phyloP scores from a whole-genome alignment of 2,329 filamentous ascomycete species.

The Xylariaceae sp. region DNA sequence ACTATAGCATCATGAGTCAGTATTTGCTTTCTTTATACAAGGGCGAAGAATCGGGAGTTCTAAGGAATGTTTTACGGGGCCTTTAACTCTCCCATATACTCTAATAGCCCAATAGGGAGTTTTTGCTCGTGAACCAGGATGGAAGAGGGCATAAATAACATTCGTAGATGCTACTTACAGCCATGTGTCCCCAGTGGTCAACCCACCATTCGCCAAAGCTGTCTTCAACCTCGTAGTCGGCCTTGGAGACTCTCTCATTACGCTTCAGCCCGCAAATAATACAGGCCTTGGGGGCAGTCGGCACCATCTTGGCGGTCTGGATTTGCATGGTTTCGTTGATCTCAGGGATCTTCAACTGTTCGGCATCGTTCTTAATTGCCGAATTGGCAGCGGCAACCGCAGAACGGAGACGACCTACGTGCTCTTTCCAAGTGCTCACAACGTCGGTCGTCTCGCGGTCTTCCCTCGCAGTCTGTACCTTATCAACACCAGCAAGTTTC shows the following conservation, averaged over 20 bases:
- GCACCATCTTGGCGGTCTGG: constrained; percentile 69
- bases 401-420: constrained; percentile 74
- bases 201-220: constrained; percentile 97
- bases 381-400: constrained; percentile 69
- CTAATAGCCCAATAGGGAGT: too few relatives aligned
- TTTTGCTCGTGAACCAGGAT: too few relatives aligned
- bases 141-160: too few relatives aligned
- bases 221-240: constrained; percentile 80
- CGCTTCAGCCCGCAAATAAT: constrained; percentile 85
- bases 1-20: constrained; percentile 40
- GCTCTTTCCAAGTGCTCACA: constrained; percentile 71
- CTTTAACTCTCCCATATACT: too few relatives aligned
- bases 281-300: constrained; percentile 75
- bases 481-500: constrained; percentile 88
- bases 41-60: too few relatives aligned
- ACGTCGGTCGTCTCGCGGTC: constrained; percentile 83
- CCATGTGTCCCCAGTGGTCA: constrained; percentile 81
- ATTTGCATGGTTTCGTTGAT: constrained; percentile 70
- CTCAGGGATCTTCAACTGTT: constrained; percentile 64
- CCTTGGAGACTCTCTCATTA: constrained; percentile 77
- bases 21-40: too few relatives aligned
- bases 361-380: constrained; percentile 37
- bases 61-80: too few relatives aligned
- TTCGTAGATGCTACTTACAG: constrained; percentile 27
- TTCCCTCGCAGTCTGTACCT: constrained; percentile 78